These are phyloP conservation scores for Sporothrix pseudoabietina DNA, from an alignment of 2,329 filamentous ascomycete genomes.

Conservation along the genomic window DNA sequence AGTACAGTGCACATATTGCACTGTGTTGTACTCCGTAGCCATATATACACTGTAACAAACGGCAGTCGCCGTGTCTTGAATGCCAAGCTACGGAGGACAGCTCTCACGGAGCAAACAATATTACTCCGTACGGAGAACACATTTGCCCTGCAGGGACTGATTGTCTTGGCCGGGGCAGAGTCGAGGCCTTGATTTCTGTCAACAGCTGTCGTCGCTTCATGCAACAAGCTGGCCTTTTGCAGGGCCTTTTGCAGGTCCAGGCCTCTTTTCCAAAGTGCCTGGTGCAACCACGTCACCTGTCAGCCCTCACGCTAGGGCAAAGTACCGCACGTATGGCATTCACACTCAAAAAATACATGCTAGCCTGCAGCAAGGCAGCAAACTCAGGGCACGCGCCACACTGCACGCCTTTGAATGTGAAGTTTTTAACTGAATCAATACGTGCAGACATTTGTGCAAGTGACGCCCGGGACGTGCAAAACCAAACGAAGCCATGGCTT, in stretches of 20 bases:
- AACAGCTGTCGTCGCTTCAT: neutral
- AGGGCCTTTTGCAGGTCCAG: neutral
- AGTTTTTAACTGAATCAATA: no score
- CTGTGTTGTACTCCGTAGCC: neutral
- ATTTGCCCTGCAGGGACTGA: neutral
- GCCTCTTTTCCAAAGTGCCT: neutral
- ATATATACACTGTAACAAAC: neutral
- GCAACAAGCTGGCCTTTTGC: slow-evolving; percentile 1
- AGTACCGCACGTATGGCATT: neutral
- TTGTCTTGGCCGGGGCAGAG: neutral
- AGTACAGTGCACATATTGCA: neutral
- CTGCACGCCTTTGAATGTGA: neutral
- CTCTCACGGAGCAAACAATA: neutral
- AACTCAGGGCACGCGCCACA: neutral
- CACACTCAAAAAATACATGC: neutral
- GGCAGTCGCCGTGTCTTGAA: neutral
- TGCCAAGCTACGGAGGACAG: neutral
- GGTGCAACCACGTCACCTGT: slow-evolving; percentile 4
- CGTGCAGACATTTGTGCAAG: neutral
- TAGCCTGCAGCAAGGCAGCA: neutral
- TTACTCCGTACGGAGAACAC: neutral
- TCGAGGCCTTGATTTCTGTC: neutral
- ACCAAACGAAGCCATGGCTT: neutral
- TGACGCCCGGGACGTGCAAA: neutral
- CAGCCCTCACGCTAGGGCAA: slow-evolving; percentile 1